phyloP scores from a whole-genome alignment of 306 rosid genomes.

The Calophaca sinica region DNA sequence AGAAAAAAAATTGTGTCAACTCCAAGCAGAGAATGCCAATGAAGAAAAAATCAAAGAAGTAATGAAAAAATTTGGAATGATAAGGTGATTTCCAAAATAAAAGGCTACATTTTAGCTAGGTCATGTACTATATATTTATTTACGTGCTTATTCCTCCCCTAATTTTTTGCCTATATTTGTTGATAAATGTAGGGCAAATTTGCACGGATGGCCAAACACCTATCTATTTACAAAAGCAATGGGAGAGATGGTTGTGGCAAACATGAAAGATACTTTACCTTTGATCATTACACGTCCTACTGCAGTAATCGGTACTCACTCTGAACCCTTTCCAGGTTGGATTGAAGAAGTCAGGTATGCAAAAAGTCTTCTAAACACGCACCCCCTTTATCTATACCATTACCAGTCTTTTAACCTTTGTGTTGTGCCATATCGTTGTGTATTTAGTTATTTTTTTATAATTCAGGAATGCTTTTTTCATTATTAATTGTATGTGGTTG shows the following conservation, averaged over 20 bases:
- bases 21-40: not conserved
- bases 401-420: no score
- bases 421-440: no score
- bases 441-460: no score
- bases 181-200: slow-evolving; percentile 41
- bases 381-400: no score
- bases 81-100: not conserved
- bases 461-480: no score
- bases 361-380: no score
- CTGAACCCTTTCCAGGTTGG: slow-evolving; percentile 61
- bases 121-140: not conserved
- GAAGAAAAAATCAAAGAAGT: slow-evolving; percentile 12
- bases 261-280: not conserved
- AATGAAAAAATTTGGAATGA: slow-evolving; percentile 53
- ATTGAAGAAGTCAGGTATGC: slow-evolving; percentile 55
- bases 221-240: slow-evolving; percentile 46
- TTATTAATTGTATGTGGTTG: no score
- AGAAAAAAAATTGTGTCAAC: slow-evolving; percentile 33
- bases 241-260: slow-evolving; percentile 37
- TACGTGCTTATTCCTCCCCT: no score
- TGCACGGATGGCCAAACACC: slow-evolving; percentile 59
- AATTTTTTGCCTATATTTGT: not conserved
- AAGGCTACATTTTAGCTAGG: not conserved
- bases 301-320: no score
- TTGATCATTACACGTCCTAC: no score